Base-by-base conservation (phyloP, 2,329 filamentous ascomycete genomes). In the Ophiostoma ips region DNA sequence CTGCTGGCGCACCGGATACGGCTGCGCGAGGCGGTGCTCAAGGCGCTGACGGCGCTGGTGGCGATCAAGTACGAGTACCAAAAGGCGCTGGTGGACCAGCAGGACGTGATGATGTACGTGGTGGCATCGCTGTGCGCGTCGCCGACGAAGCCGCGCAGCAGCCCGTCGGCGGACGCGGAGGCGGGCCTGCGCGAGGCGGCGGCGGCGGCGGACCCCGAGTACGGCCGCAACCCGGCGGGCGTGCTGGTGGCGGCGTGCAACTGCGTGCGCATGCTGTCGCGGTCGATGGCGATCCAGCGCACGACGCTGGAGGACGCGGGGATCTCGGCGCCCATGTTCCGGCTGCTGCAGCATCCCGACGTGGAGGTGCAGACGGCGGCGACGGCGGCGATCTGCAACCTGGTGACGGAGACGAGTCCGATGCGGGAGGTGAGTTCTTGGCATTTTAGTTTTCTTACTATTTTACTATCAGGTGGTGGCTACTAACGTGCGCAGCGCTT, bases 161-260 rank as follows among this genome's bases (percentile, higher is more conserved):
- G 61, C 11, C 5, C 33, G 33, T 4, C 33, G 33, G 33, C 33
- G 11, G 33, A 34, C n/a, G n/a, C n/a, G n/a, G n/a, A n/a, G n/a
- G n/a, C n/a, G n/a, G n/a, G n/a, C n/a, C 33, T 12, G 33, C 5
- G 13, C 33, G 10, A 34, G 33, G 5, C 33, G 33, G 5, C 62
- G 12, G 66, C 66, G 48, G 35, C 30, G 41, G 55, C 60, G 18
- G 59, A 63, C 16, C 58, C 66, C 5, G 70, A 76, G 12, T 84
- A 84, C 57, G 87, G 87, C 2, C 65, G 62, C 24, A 95, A 96
- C 58, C 82, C 88, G 1, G 72, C 79, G 8, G 69, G 77, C 3
- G 89, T 95, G 19, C 72, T 96, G 19, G 74, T 94, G 50, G 88
- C 89, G 18, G 90, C 87, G 1, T 95, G 89, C 61, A 82, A 86